Evolutionary conservation across 208 protist genomes (phyloP), one percentile per base, ranked within the genome.

Genomic region (Phytomonas sp.): DNA sequence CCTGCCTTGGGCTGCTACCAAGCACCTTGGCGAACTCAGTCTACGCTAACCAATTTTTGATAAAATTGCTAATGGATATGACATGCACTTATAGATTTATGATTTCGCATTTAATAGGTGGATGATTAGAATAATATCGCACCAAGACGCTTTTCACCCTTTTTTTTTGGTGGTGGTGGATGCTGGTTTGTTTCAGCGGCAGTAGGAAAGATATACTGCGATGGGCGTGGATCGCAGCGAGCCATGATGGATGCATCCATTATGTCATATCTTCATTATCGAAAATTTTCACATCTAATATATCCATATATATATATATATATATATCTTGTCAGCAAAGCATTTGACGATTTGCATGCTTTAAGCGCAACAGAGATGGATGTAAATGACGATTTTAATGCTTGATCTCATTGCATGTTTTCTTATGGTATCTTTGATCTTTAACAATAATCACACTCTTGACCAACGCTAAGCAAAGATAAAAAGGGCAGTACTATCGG

Each of bases 41-140:
- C 66, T 75, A 81, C 33, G 71, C 78, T 23, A 93, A 87, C 71
- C 83, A 85, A 1, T 29, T 95, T 23, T 60, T 95, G 8, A 64
- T 95, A 66, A 82, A 85, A 61, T 88, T 93, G 71, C 83, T 95
- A 59, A 87, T 87, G 46, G 90, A 95, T 91, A 95, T 87, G 92
- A 95, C 93, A 87, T 91, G 85, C 66, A 91, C 83, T 87, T 95
- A 95, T 95, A 92, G 87, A 70, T 84, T 91, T 76, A 89, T 92
- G 89, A 67, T 82, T 1, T 40, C 34, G 40, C 67, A 70, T 53
- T 17, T 67, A 4, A 62, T 53, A n/a, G 59, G 13, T 8, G 34
- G 29, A 31, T 53, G 11, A 56, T 17, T 34, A 53, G 33, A 11
- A 15, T 30, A 2, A 46, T 70, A 32, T 17, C 67, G 20, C 46